Conservation (phyloP, 2,329 filamentous ascomycete genomes). For the Exophiala bonariae region DNA sequence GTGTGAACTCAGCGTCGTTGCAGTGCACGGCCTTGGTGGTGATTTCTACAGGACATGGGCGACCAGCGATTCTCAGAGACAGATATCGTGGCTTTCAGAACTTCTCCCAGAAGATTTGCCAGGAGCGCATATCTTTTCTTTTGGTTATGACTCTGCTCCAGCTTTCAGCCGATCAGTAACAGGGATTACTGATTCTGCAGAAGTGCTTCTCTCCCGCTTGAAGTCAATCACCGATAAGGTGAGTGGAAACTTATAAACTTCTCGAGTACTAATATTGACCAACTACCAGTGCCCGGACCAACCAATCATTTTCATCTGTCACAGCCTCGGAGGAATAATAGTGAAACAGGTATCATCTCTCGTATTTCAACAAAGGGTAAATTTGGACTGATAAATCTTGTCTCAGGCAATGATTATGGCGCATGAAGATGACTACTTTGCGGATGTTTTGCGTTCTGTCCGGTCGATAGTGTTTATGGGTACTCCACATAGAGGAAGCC, state of each 20-base stretch:
- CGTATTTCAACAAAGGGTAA: background rate
- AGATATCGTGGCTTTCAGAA: slow-evolving; percentile 16
- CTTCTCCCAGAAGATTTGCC: slow-evolving; percentile 16
- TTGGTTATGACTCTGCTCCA: slow-evolving; percentile 17
- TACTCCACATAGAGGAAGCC: slow-evolving; percentile 17
- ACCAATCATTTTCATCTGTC: slow-evolving; percentile 21
- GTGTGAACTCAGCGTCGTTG: slow-evolving; percentile 11
- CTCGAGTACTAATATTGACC: slow-evolving; percentile 6
- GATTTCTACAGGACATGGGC: slow-evolving; percentile 18
- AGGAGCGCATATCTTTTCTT: slow-evolving; percentile 15
- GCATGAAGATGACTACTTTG: slow-evolving; percentile 16
- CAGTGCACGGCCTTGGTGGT: slow-evolving; percentile 20
- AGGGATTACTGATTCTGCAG: slow-evolving; percentile 11
- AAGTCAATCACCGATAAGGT: slow-evolving; percentile 4
- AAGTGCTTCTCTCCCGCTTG: slow-evolving; percentile 4
- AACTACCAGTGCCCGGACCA: slow-evolving; percentile 6
- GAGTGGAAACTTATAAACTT: slow-evolving; percentile 2
- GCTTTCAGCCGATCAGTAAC: slow-evolving; percentile 10
- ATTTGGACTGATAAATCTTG: background rate
- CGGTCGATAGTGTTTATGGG: slow-evolving; percentile 16
- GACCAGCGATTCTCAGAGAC: slow-evolving; percentile 7
- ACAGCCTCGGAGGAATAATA: slow-evolving; percentile 22
- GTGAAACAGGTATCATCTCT: slow-evolving; percentile 17
- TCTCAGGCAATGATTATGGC: slow-evolving; percentile 21
- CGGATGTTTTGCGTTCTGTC: slow-evolving; percentile 5